Conservation (phyloP, 2,329 filamentous ascomycete genomes). For the Blastomyces parvus region DNA sequence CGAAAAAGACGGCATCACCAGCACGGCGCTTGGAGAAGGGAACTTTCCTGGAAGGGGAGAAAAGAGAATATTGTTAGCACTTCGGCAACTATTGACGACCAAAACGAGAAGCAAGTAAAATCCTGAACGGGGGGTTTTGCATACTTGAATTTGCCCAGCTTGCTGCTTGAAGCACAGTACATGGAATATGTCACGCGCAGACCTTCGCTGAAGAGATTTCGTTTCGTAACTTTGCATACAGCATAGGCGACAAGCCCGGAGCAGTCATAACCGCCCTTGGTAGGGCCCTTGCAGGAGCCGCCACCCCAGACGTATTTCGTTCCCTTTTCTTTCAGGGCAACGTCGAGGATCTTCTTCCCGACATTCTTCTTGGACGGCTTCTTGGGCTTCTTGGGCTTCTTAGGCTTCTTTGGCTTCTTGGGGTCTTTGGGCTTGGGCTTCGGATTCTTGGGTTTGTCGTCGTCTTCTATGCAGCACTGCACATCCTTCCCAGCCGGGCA, state of each 20-base stretch:
- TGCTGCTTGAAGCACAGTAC: slow-evolving; percentile 20
- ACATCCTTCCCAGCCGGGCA: slow-evolving; percentile 9
- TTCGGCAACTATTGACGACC: no score
- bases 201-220: slow-evolving; percentile 20
- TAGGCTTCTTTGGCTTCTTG: neutral
- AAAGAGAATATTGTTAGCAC: neutral
- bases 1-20: slow-evolving; percentile 24
- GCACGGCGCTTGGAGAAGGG: slow-evolving; percentile 17
- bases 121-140: neutral
- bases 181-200: slow-evolving; percentile 20
- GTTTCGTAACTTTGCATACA: slow-evolving; percentile 23
- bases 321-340: slow-evolving; percentile 42
- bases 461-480: slow-evolving; percentile 8
- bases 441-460: neutral
- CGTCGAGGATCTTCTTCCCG: slow-evolving; percentile 35
- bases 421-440: neutral
- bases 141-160: slow-evolving; percentile 19
- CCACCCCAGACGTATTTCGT: slow-evolving; percentile 27
- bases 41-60: slow-evolving; percentile 16
- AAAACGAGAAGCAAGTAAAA: neutral
- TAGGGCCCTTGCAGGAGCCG: slow-evolving; percentile 21
- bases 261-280: slow-evolving; percentile 22
- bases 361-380: slow-evolving; percentile 14
- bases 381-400: neutral
- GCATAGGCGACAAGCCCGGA: slow-evolving; percentile 23